Base-by-base conservation (phyloP, 768 basidiomycete genomes). In the Royoungia palumana region DNA sequence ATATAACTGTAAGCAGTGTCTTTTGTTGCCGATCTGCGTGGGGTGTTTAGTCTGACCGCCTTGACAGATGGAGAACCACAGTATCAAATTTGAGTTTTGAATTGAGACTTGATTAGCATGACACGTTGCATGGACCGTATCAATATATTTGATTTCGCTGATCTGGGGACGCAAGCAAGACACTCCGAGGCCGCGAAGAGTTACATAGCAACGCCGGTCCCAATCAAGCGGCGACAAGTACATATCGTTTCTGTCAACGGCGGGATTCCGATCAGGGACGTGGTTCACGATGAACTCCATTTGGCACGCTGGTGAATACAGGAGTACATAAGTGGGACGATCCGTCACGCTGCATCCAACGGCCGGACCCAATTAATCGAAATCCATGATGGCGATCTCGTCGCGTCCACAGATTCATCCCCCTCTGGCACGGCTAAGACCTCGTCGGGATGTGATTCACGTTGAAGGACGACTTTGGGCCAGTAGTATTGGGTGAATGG, bases 1-100 rank as follows among this genome's bases (percentile, higher is more conserved):
- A 94, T 63, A 99, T 99, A 52, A 95, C 94, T 41, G 92, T 94
- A 56, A 65, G 80, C 68, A 6, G 16, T 20, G 14, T 16, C 24
- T 55, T 20, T 5, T 6, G 39, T 35, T n/a, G 21, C 16, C 44
- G 30, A 25, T 50, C 14, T 19, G 22, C 25, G 44, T 52, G 27
- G 45, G 25, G 27, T 36, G 19, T 50, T 22, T 42, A 19, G 4
- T 45, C 49, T 40, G 27, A n/a, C 25, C 32, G 5, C 34, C 50
- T 49, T 22, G 21, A 7, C 54, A 93, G 86, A 73, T 95, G 78
- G 69, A 82, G 56, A 87, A 81, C 50, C 88, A 90, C 65, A 94
- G 90, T 61, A 90, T 92, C 75, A 95, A 90, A 62, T 95, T 95
- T 58, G 72, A 71, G 27, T 68, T 82, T 22, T 30, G 12, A 39